Base-by-base conservation (phyloP, 2,329 filamentous ascomycete species). In the Alternaria rosae region DNA sequence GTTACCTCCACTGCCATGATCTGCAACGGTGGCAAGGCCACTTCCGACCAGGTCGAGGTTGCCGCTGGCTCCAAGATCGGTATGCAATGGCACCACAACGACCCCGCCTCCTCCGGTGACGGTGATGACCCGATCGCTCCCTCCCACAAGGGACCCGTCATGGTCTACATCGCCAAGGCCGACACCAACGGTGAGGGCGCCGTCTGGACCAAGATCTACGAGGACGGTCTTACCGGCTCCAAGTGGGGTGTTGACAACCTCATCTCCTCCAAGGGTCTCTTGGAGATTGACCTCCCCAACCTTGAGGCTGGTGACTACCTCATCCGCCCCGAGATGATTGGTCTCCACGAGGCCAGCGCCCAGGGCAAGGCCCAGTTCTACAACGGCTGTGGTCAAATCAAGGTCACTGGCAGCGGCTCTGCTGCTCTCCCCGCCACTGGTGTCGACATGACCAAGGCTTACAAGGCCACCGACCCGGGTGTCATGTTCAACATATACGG, bases 121-220 rank as follows among this genome's bases (percentile, higher is more conserved):
- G n/a, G 51, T 7, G 84, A 86, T 70, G 85, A 86, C 73, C 84
- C 86, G 74, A 84, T 87, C 50, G 85, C 81, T 66, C 62, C 71
- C n/a, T 84, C 82, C 45, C 85, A 86, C 81, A 77, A 80, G 76
- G 85, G 85, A 7, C 85, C 84, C 52, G 72, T 86, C 73, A 81
- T 84, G 71, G 84, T 83, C 64, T 87, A 84, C 73, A 82, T 86
- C 62, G 83, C 84, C 7, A 75, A 76, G 30, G 75, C 76, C 32
- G 66, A 73, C 17, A 73, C 72, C 57, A 80, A 82, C 57, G 83
- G 84, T 47, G 76, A 81, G 44, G 83, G 83, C 20, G 77, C 78
- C 61, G 84, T 85, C 72, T 87, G 84, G 84, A 79, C 83, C 61
- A 82, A 80, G 73, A 67, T 82, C 58, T 76, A 73, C n/a, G 76